Conservation (phyloP, 108 stramenopile species). For the Skeletonema costatum region DNA sequence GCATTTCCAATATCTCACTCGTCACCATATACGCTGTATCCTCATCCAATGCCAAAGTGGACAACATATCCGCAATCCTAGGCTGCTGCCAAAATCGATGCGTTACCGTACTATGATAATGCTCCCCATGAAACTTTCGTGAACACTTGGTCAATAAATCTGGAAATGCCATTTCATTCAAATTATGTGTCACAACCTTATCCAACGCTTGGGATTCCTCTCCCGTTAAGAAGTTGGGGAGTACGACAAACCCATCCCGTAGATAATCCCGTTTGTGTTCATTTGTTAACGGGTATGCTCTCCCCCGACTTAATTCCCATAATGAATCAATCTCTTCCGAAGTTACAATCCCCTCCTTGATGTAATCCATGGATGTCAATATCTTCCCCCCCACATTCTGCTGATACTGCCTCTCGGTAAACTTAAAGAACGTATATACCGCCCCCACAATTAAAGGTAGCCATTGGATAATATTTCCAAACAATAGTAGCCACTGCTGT, state of each 20-base stretch:
- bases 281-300: background rate
- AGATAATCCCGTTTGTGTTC: background rate
- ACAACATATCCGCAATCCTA: background rate
- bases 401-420: background rate
- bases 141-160: background rate
- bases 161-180: slow-evolving; percentile 6
- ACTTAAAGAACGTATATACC: background rate
- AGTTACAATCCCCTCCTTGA: background rate
- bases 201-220: background rate
- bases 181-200: background rate
- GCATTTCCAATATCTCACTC: background rate
- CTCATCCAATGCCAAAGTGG: background rate
- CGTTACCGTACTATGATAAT: background rate
- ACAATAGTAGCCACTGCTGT: background rate
- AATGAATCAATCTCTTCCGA: background rate
- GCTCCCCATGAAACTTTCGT: slow-evolving; percentile 1
- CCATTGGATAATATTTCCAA: slow-evolving; percentile 2
- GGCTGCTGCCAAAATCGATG: slow-evolving; percentile 5
- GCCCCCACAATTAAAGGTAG: background rate
- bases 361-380: background rate
- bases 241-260: background rate
- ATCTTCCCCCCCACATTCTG: slow-evolving; percentile 6
- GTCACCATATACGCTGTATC: background rate
- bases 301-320: background rate
- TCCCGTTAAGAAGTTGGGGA: background rate